Base-by-base conservation (phyloP, 768 basidiomycete species). In the Albatrellus ellisii region DNA sequence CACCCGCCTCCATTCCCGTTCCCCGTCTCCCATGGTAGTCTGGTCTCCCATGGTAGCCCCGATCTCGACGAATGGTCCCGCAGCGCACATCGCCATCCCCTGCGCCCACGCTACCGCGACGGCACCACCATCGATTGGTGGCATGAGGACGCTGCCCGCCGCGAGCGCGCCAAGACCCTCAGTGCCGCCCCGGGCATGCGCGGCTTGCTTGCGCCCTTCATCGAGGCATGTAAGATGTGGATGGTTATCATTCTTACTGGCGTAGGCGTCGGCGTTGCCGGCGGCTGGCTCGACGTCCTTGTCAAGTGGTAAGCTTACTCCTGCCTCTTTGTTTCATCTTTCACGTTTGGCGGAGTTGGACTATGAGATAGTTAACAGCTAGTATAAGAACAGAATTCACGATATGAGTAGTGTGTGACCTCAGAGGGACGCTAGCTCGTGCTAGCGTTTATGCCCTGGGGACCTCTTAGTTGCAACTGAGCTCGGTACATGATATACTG, bases 201-300 rank as follows among this genome's bases (percentile, higher is more conserved):
- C 22, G 76, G 80, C 3, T 55, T 77, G 25, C 50, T 77, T 20
- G 58, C 68, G 10, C 73, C 74, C 2, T 58, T 76, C 29, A 44
- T 73, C 34, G 77, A 82, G 48, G 70, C 73, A 18, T 63, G 68
- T 6, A 64, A 71, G 35, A 66, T 77, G 57, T 82, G 79, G 79
- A 59, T 81, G 18, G 70, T 82, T n/a, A 67, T 81, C 9, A 67
- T 79, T 46, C 47, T 70, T 37, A 79, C 79, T 15, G 81, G 79
- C 8, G 52, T 78, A 15, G 79, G 77, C 1, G 72, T 82, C 33
- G 81, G 81, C 4, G 59, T 79, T 8, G 68, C 72, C 17, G 81
- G 81, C 20, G 81, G 76, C 3, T 81, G 74, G 73, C 51, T 84
- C 43, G 81, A 84, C 59, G 72, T 84, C 6, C 60, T 83, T 28